These are phyloP conservation scores for Nectriaceae sp. DNA, from an alignment of 2,329 filamentous ascomycete species.

Conservation along the genomic window DNA sequence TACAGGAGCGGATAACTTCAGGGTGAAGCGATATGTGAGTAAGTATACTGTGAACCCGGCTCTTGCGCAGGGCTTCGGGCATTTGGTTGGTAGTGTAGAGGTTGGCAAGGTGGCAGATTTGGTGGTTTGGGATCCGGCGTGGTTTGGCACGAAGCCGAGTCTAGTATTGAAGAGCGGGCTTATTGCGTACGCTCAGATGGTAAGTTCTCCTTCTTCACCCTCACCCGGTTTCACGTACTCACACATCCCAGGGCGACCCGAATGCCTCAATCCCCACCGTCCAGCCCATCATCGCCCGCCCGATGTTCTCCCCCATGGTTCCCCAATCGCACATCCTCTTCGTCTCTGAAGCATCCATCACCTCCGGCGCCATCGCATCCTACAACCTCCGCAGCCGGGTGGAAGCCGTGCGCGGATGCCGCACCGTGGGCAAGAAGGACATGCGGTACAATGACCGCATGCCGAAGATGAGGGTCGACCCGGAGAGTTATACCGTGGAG, in stretches of 20 bases:
- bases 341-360: slow-evolving; percentile 73
- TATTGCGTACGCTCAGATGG: slow-evolving; percentile 83
- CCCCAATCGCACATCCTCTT: slow-evolving; percentile 77
- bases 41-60: slow-evolving; percentile 98
- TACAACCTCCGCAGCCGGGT: slow-evolving; percentile 81
- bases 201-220: slow-evolving; percentile 39
- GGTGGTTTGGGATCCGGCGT: slow-evolving; percentile 81
- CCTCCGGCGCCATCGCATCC: slow-evolving; percentile 63
- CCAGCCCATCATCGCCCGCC: slow-evolving; percentile 79
- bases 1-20: slow-evolving; percentile 82
- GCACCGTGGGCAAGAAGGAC: slow-evolving; percentile 75
- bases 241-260: slow-evolving; percentile 64
- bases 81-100: slow-evolving; percentile 84
- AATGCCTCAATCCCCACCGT: slow-evolving; percentile 87
- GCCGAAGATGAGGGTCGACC: slow-evolving; percentile 89
- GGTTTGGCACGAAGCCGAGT: slow-evolving; percentile 84
- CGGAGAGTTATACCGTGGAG: slow-evolving; percentile 85
- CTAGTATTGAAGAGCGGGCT: slow-evolving; percentile 86
- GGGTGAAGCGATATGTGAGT: slow-evolving; percentile 88
- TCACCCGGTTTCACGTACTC: slow-evolving; percentile 6
- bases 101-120: slow-evolving; percentile 88
- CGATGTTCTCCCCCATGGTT: slow-evolving; percentile 80
- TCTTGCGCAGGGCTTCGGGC: slow-evolving; percentile 85
- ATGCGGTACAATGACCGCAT: slow-evolving; percentile 87
- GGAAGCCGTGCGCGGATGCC: slow-evolving; percentile 76